Base-by-base conservation (phyloP, 768 basidiomycete species). In the Amanita pallidorosea region DNA sequence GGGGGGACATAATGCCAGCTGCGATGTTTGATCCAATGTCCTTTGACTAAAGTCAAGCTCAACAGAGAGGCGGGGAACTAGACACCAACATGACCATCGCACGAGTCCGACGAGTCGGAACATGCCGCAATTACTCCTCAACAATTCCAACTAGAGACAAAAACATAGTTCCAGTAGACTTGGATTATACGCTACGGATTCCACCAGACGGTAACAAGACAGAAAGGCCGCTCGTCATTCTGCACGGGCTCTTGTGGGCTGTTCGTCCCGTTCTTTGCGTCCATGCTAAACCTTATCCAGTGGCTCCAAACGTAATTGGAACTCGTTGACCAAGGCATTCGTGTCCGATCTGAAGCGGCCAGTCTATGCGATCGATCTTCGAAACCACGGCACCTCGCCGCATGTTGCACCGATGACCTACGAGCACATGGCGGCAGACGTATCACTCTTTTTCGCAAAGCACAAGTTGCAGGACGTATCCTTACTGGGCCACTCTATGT, bases 401-500 rank as follows among this genome's bases (percentile, higher is more conserved):
- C 90, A 91, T 61, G 72, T 69, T 15, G 67, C 67, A 9, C 82
- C 84, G 0, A 87, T 88, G 76, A 80, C 76, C 12, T 94, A 95
- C 62, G 61, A 67, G 8, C 74, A 81, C 34, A 88, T 95, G 88
- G 89, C 88, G 0, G 65, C 67, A 4, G 93, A 96, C 58, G 76
- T 95, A 11, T 64, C 82, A 1, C 69, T 76, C 41, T 90, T 92
- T 60, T 75, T 87, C 53, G 58, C 68, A 15, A 66, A 70, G 31
- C 75, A 78, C 44, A 67, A 68, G 0, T 62, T 88, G 36, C 68
- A 69, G 2, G 69, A 84, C 15, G 74, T 93, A 15, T 78, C 86
- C 2, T 72, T 96, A 4, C 68, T 95, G 3, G 93, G 93, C 0
- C 93, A 95, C 62, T 94, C 91, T 2, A 93, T 95, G 92, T 91